phyloP scores from a whole-genome alignment of 2,329 filamentous ascomycete genomes.

The Ramularia collo-cygni region DNA sequence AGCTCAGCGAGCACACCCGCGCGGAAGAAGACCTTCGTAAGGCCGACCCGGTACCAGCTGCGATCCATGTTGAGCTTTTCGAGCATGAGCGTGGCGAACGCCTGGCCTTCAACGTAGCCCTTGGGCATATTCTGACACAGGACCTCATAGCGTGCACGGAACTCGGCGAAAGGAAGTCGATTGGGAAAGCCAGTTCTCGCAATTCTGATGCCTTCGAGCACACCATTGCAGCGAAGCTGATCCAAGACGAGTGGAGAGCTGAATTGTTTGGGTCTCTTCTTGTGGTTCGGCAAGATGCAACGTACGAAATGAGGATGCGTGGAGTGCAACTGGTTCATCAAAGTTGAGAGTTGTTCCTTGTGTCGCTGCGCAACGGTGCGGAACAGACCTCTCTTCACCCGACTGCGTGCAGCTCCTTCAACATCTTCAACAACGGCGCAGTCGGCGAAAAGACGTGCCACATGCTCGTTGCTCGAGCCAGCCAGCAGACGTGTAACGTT shows the following conservation, averaged over 20 bases:
- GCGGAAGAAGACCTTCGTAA: conserved; percentile 97
- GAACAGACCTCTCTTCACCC: conserved; percentile 96
- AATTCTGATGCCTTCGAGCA: conserved; percentile 96
- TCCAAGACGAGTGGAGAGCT: conserved; percentile 88
- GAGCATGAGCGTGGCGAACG: conserved; percentile 76
- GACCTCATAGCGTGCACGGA: conserved; percentile 92
- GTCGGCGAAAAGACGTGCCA: conserved; percentile 79
- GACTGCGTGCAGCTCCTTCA: conserved; percentile 57
- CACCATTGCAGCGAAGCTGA: conserved; percentile 96
- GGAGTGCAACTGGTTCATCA: conserved; percentile 90
- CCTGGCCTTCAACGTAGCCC: conserved; percentile 85
- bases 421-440: conserved; percentile 79
- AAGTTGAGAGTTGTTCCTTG: conserved; percentile 94
- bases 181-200: conserved; percentile 96
- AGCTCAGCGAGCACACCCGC: conserved; percentile 92
- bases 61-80: conserved; percentile 81
- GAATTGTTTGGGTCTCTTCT: conserved; percentile 91
- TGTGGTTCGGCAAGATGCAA: conserved; percentile 96
- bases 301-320: conserved; percentile 98
- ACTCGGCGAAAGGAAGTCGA: conserved; percentile 82
- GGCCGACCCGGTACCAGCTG: conserved; percentile 81
- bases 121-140: conserved; percentile 83
- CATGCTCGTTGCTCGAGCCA: conserved; percentile 71
- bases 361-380: conserved; percentile 93
- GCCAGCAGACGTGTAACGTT: conserved; percentile 88